phyloP scores from a whole-genome alignment of 108 stramenopile species.

The Chaetoceros muelleri region DNA sequence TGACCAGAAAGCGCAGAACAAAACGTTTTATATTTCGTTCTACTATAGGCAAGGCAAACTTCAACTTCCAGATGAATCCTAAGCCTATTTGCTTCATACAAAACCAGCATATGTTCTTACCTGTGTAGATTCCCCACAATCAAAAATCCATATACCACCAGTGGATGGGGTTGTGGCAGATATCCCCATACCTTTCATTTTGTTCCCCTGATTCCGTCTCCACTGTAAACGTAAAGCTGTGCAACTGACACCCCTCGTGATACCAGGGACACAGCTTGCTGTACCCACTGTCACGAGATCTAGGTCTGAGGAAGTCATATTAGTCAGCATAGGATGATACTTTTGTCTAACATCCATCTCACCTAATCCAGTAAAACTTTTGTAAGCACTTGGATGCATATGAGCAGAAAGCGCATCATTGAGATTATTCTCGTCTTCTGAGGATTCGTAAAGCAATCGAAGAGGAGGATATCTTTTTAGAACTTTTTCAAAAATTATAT shows the following conservation, averaged over 20 bases:
- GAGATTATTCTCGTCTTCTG: neutral
- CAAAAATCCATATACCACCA: constrained; percentile 89
- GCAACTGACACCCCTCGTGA: constrained; percentile 81
- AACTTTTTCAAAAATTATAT: constrained; percentile 37
- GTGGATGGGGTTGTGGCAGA: constrained; percentile 6
- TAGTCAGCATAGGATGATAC: constrained; percentile 49
- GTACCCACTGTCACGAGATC: constrained; percentile 88
- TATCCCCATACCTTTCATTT: neutral
- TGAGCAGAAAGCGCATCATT: neutral
- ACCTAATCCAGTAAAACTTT: constrained; percentile 17
- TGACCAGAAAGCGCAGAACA: too few relatives aligned
- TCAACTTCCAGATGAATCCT: too few relatives aligned
- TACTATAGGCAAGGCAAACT: too few relatives aligned
- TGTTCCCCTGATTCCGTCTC: constrained; percentile 18
- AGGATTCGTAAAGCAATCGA: constrained; percentile 17
- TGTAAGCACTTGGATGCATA: constrained; percentile 3
- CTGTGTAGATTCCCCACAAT: constrained; percentile 93
- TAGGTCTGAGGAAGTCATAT: constrained; percentile 45
- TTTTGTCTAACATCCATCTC: constrained; percentile 45
- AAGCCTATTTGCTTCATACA: too few relatives aligned
- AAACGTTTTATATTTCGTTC: too few relatives aligned
- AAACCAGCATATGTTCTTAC: constrained; percentile 30
- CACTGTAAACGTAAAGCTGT: constrained; percentile 68
- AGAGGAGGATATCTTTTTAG: constrained; percentile 46
- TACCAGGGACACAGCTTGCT: constrained; percentile 82